Percentiles rank a stretch among this genome's conserved stretches.
phyloP scores from a whole-genome alignment of 2,329 filamentous ascomycete species.

The Sclerotinia nivalis region DNA sequence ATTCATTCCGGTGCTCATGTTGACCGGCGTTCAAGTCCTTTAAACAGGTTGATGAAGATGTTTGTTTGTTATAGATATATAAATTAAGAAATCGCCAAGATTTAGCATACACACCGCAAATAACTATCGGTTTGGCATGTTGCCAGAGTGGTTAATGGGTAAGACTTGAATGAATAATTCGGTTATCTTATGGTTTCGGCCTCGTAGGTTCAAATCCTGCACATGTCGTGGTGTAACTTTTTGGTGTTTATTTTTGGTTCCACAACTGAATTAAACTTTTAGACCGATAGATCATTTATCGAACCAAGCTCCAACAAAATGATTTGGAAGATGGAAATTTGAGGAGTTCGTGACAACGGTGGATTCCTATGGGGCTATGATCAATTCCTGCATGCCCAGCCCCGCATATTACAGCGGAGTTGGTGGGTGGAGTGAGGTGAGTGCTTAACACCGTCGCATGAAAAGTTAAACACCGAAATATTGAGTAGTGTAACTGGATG shows the following conservation, averaged over 20 bases:
- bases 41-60: too few species aligned
- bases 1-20: too few species aligned
- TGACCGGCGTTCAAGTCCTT: too few species aligned
- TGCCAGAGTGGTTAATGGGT: slow-evolving; percentile 26
- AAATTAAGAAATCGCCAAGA: too few species aligned
- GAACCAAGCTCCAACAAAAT: neutral
- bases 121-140: neutral
- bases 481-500: neutral
- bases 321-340: neutral
- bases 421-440: neutral
- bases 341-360: neutral
- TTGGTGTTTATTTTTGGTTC: too few species aligned
- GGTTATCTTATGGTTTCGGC: slow-evolving; percentile 26
- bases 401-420: slow-evolving; percentile 1
- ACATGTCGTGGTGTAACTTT: slow-evolving; percentile 9
- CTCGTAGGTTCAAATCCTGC: slow-evolving; percentile 26
- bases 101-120: too few species aligned
- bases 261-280: too few species aligned
- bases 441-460: neutral
- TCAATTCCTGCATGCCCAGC: neutral
- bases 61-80: too few species aligned
- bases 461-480: slow-evolving; percentile 1
- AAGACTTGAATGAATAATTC: slow-evolving; percentile 25
- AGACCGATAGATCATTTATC: too few species aligned
- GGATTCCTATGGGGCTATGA: neutral